Evolutionary conservation across 306 rosid species (phyloP).

Genomic region (Ormosia semicastrata): DNA sequence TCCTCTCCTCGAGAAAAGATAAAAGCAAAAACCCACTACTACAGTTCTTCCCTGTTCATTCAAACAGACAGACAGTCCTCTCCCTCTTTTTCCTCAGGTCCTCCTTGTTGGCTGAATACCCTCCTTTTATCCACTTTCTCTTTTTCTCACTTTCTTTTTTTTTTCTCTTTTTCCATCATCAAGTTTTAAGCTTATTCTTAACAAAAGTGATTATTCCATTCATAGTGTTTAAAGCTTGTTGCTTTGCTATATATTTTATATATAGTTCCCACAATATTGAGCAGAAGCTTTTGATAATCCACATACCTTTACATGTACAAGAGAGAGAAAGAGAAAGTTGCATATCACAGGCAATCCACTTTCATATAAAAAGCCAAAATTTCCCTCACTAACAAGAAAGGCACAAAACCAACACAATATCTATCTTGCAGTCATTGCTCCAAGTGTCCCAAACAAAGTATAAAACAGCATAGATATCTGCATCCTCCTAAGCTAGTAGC

Average conservation of each 20-base stretch:
- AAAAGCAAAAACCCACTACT: conserved; percentile 26
- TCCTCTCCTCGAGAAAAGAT: conserved; percentile 46
- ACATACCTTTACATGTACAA: conserved; percentile 42
- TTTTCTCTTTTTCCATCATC: conserved; percentile 34
- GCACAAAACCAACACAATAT: conserved; percentile 62
- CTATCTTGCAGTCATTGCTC: conserved; percentile 31
- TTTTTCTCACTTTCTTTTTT: conserved; percentile 30
- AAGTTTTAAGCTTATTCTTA: conserved; percentile 55
- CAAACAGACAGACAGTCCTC: conserved; percentile 65
- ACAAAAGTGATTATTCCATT: conserved; percentile 66
- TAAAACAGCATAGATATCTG: conserved; percentile 2
- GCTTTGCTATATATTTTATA: conserved; percentile 27
- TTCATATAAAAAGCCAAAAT: conserved; percentile 67
- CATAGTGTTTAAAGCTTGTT: conserved; percentile 41
- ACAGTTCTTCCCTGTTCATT: conserved; percentile 39
- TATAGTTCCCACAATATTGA: conserved; percentile 41
- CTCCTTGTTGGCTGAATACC: conserved; percentile 50
- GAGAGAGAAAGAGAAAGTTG: conserved; percentile 39
- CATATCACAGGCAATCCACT: conserved; percentile 59
- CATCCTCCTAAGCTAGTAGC: conserved; percentile 12
- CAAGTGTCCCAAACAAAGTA: conserved; percentile 34
- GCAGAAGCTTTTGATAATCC: conserved; percentile 64
- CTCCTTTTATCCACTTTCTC: conserved; percentile 45
- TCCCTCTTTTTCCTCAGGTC: conserved; percentile 29
- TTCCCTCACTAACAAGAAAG: conserved; percentile 95